Evolutionary conservation across 441 rosid genomes (phyloP), one percentile per base, ranked within the genome.

Genomic region (Erysimum cheiri): DNA sequence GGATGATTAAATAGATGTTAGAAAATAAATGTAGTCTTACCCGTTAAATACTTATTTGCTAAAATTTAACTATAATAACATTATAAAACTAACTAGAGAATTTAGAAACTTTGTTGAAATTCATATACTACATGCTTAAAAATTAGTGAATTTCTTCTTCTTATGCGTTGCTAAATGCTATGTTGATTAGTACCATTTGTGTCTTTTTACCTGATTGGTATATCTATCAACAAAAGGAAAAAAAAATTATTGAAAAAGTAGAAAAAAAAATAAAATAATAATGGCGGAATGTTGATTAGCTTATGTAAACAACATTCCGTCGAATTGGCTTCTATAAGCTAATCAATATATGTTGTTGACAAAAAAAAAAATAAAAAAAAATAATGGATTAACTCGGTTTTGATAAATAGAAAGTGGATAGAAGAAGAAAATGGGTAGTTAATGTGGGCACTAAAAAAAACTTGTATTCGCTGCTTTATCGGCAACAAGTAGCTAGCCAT

Each of bases 401-500:
- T n/a, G n/a, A n/a, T n/a, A 53, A 2, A 48, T 10, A 48, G 6
- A 53, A 66, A 58, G 60, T 57, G 36, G 28, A 36, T 4, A 26
- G 64, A 44, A 56, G 64, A 47, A 70, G n/a, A n/a, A n/a, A 70
- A 50, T 70, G 74, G 41, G 33, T 35, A 39, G 43, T 14, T 1
- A 70, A 61, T 43, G 70, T 35, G 75, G 58, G 14, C 64, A 56
- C 61, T 36, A 17, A 9, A 6, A 3, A 32, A 32, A 6, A 7
- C 24, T 19, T 1, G n/a, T 19, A 19, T 19, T 19, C 22, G 22
- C 54, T 6, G 12, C 58, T 64, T 71, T 64, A 29, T 39, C 11
- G 60, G 14, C 2, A 58, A 58, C 54, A 31, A 66, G 67, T 73
- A 73, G 76, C 65, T n/a, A n/a, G n/a, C n/a, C 70, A 56, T 56